Evolutionary conservation across 768 basidiomycete genomes (phyloP), one percentile per base, ranked within the genome.

Genomic region (Floccularia luteovirens): DNA sequence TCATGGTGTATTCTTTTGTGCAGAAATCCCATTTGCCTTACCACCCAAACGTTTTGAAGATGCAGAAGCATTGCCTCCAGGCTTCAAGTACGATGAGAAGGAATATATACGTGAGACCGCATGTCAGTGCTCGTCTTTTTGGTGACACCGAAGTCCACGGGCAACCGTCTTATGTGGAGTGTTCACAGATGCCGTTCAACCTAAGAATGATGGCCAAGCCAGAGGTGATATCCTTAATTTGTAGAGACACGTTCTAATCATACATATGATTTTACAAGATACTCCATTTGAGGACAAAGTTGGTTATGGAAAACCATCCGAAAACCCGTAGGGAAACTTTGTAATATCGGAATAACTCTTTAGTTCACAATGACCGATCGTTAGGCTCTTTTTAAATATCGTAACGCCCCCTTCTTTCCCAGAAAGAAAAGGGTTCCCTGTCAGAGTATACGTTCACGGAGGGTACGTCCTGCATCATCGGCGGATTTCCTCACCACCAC

Each of bases 381-480:
- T n/a, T 25, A 83, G 82, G 1, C 57, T 83, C 11, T 83, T 81
- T 51, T 54, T 82, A 25, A 84, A 86, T 52, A 74, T 85, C 33
- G 71, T 74, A 24, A 57, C 64, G 20, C 86, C 79, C 14, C 78
- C 77, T 4, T 70, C 72, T 3, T 65, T 62, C 58, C 64, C 67
- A 34, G 52, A 53, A 11, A 60, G 60, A 39, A 61, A 55, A 19
- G 52, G 56, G 11, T 75, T 80, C 44, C 78, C 82, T 1, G 83
- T 87, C 39, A 80, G 72, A 43, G 70, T 87, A 2, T 88, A 84
- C 58, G 78, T 88, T 22, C 85, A 89, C 42, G 85, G 84, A 55
- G 83, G 82, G 81, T 82, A 52, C 19, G 14, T 21, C 12, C 25
- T n/a, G 41, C 17, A 14, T 39, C n/a, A 14, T 30, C 10, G 10